Evolutionary conservation across 345 rosid species (phyloP).

Genomic region (Populus nigra): DNA sequence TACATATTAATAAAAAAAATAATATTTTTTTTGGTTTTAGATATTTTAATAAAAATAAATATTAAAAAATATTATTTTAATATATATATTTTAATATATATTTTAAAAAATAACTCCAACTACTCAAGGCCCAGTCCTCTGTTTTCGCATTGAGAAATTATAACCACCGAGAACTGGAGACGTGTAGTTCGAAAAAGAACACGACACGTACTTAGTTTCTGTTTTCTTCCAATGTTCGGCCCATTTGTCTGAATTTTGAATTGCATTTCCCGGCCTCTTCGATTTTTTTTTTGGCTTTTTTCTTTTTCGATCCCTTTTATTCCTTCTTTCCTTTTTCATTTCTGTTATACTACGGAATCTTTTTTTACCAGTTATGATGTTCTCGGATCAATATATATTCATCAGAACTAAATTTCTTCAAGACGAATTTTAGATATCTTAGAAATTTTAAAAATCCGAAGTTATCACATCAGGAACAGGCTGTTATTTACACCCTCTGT

Average conservation of each 20-base stretch:
- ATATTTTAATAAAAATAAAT: too few species aligned
- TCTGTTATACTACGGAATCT: neutral
- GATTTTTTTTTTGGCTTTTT: neutral
- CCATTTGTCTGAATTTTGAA: neutral
- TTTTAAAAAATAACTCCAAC: too few species aligned
- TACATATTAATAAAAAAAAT: too few species aligned
- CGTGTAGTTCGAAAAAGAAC: neutral
- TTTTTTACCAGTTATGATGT: neutral
- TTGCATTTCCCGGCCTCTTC: neutral
- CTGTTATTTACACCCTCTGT: neutral
- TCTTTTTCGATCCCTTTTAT: neutral
- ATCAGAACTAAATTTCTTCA: neutral
- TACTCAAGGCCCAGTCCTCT: neutral
- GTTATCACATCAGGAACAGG: neutral
- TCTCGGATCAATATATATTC: neutral
- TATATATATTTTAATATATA: too few species aligned
- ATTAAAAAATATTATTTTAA: too few species aligned
- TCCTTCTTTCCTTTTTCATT: neutral
- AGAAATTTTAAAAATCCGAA: too few species aligned
- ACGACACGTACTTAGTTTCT: slow-evolving; percentile 17
- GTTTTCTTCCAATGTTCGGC: slow-evolving; percentile 11
- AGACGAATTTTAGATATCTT: too few species aligned
- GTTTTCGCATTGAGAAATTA: neutral
- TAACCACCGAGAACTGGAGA: neutral
- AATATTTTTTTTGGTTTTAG: too few species aligned